These are phyloP conservation scores for Verticillium nonalfalfae DNA, from an alignment of 2,329 filamentous ascomycete genomes.

Conservation along the genomic window DNA sequence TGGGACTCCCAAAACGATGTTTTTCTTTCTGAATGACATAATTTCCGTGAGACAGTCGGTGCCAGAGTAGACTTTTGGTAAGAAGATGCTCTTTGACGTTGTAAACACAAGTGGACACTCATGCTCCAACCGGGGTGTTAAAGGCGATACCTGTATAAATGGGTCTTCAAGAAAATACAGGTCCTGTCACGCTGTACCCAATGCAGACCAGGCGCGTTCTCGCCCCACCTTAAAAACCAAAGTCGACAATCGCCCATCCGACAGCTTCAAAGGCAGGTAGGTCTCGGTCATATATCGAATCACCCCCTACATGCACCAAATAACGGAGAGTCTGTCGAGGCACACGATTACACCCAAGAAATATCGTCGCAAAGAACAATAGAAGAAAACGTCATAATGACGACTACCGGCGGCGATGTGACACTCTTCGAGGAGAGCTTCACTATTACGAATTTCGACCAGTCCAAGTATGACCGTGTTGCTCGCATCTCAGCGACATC, in stretches of 20 bases:
- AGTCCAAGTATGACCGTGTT: slow-evolving; percentile 91
- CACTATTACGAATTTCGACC: slow-evolving; percentile 71
- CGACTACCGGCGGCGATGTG: slow-evolving; percentile 66
- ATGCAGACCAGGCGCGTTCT: neutral
- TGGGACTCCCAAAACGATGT: slow-evolving; percentile 39
- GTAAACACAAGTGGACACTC: too few relatives aligned
- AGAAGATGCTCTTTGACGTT: too few relatives aligned
- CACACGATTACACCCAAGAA: too few relatives aligned
- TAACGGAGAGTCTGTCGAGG: too few relatives aligned
- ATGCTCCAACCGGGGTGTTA: too few relatives aligned
- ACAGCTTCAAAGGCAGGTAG: neutral
- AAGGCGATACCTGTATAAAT: too few relatives aligned
- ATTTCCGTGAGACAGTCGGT: neutral
- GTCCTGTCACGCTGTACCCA: neutral
- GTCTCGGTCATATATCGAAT: too few relatives aligned
- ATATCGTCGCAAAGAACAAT: too few relatives aligned
- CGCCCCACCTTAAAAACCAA: neutral
- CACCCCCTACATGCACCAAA: too few relatives aligned
- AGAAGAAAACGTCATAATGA: slow-evolving; percentile 23
- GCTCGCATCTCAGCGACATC: slow-evolving; percentile 76
- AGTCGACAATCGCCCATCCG: neutral
- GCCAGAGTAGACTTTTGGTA: neutral
- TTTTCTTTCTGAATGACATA: slow-evolving; percentile 55
- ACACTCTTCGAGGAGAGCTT: slow-evolving; percentile 93
- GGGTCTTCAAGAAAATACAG: too few relatives aligned